Base-by-base conservation (phyloP, 2,329 filamentous ascomycete genomes). In the Diplodia corticola region DNA sequence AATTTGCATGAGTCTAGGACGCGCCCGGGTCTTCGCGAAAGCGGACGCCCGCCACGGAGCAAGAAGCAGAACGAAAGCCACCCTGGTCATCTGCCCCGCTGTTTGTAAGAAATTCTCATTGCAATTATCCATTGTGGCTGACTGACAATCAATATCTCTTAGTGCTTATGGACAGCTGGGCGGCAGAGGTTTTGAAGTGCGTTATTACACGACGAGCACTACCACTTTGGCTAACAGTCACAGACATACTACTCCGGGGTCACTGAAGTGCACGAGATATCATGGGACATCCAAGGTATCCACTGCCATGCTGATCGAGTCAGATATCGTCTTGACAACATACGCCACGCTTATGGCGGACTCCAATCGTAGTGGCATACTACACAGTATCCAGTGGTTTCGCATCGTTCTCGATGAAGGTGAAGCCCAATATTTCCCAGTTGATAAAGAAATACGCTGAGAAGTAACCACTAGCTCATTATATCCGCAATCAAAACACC, bases 321-420 rank as follows among this genome's bases (percentile, higher is more conserved):
- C 40, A 3, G 40, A 46, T 9, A 46, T 46, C 13, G 40, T 46
- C 15, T 46, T 46, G 17, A 46, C 40, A 15, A 46, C 40, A n/a
- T 85, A 84, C 67, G 77, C 80, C 37, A 84, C 81, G 0, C 22
- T 84, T 0, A 71, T 77, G 5, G 70, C 76, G 1, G 81, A 84
- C 44, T 59, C 63, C 0, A 68, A 66, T 4, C 70, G 70, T 33
- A 68, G 22, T 6, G 20, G 63, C 2, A 72, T 70, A 37, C 57
- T 69, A 72, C 78, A 63, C 72, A 74, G 10, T 72, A 81, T 3
- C 68, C 69, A 1, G 1, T 85, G 82, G 83, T 81, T 78, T 68
- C 73, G 82, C 2, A 69, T 84, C 1, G 77, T 84, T 0, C 74
- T 85, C 0, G 83, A 85, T 37, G 83, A 85, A 77, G 82, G 81